Evolutionary conservation across 257 asterid species (phyloP), one percentile per base, ranked within the genome.

Genomic region (Scutellaria galericulata): DNA sequence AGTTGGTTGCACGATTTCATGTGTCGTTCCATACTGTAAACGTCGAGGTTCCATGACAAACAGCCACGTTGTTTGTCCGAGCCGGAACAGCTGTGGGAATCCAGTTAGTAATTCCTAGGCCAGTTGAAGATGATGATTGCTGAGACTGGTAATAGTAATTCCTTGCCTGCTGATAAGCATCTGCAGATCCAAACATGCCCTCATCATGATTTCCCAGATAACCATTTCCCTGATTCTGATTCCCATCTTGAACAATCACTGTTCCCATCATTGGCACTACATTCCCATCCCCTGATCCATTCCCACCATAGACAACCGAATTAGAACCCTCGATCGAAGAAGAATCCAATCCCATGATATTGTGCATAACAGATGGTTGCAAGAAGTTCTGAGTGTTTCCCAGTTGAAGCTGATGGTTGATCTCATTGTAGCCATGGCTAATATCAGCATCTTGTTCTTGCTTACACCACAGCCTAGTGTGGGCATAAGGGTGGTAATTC

Each of bases 1-100:
- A 53, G 64, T 50, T 3, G 57, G 11, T 59, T 15, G n/a, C 48
- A 47, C 10, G 37, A 3, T 24, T 14, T 66, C 55, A 86, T n/a
- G 96, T 72, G 58, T 86, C 86, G 51, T 89, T 89, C 95, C 93
- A 87, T 27, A 78, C 89, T 0, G 96, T 78, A 42, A 89, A 91
- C 15, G 91, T 78, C 46, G 89, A 63, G 7, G 84, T 77, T 50
- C 87, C 89, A 40, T 81, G 86, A 8, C 82, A 81, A 8, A 59
- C 79, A 4, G 83, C 77, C 72, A 55, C 48, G 9, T 46, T 70
- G 63, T 65, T 80, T 2, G 71, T 8, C 45, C 78, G 47, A 31
- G 88, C 55, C 1, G 93, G 87, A 15, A 85, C 88, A 56, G 66
- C 83, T n/a, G 79, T 79, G 5, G 83, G 83, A 40, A 73, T 73